Conservation (phyloP, 2,329 filamentous ascomycete genomes). For the Ophiocordyceps robertsii region DNA sequence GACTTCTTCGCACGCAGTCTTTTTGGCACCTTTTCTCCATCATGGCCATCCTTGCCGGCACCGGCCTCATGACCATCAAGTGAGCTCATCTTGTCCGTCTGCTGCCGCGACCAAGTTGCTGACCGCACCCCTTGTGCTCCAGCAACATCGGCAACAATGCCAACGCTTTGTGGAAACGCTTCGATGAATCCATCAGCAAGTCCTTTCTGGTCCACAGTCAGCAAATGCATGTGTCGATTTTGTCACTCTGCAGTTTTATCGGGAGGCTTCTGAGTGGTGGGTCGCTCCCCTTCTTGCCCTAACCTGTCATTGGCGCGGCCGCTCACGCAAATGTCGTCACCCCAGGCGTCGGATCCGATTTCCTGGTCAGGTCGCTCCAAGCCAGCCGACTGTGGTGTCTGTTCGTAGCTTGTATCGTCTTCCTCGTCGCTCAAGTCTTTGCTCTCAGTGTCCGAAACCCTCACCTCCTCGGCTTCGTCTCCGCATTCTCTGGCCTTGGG, state of each 20-base stretch:
- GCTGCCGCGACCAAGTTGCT: not conserved
- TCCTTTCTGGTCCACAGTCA: conserved; percentile 71
- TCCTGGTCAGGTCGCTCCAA: conserved; percentile 68
- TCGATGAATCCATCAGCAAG: conserved; percentile 57
- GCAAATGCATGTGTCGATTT: conserved; percentile 82
- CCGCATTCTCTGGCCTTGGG: conserved; percentile 69
- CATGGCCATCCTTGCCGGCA: conserved; percentile 81
- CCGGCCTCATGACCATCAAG: conserved; percentile 99
- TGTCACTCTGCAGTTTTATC: conserved; percentile 78
- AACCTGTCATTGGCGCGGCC: not conserved
- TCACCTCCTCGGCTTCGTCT: conserved; percentile 62
- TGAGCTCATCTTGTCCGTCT: conserved; percentile 30
- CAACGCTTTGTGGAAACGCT: conserved; percentile 78
- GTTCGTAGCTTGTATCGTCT: conserved; percentile 62
- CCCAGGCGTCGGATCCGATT: conserved; percentile 71
- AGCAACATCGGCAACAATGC: conserved; percentile 92
- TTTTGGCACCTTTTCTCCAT: conserved; percentile 88
- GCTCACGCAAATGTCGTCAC: conserved; percentile 12
- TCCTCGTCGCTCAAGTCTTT: conserved; percentile 64
- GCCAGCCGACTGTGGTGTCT: conserved; percentile 88
- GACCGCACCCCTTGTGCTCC: conserved; percentile 1
- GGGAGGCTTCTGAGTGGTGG: conserved; percentile 66
- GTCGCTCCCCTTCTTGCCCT: not conserved
- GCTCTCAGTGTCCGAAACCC: conserved; percentile 68
- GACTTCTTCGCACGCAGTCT: conserved; percentile 55